phyloP scores from a whole-genome alignment of 345 rosid species.

The Crucihimalaya himalaica region DNA sequence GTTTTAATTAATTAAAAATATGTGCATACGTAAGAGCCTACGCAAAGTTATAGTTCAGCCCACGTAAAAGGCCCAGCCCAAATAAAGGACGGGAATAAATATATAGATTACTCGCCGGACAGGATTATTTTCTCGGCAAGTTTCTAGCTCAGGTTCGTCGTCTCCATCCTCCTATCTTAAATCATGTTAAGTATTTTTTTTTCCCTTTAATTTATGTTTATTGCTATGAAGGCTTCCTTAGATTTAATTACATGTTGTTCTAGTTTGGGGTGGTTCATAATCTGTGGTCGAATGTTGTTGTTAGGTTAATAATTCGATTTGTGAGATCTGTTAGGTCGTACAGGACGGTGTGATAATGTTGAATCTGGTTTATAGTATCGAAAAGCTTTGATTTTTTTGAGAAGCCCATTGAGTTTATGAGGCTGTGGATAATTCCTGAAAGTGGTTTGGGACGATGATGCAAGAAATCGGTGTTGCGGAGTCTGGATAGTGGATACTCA shows the following conservation, averaged over 20 bases:
- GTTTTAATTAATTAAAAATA: not conserved
- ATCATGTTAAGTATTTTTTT: not conserved
- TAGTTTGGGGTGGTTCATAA: not conserved
- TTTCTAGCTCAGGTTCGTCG: constrained; percentile 30
- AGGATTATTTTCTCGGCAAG: constrained; percentile 10
- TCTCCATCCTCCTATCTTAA: not conserved
- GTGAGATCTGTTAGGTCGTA: constrained; percentile 22
- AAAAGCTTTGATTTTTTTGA: not conserved
- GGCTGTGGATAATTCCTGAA: not conserved
- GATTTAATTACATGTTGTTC: constrained; percentile 8
- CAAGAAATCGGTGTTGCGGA: constrained; percentile 21
- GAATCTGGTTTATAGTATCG: not conserved
- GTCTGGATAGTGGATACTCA: not conserved
- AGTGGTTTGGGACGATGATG: constrained; percentile 17
- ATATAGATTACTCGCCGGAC: not conserved
- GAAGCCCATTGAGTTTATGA: constrained; percentile 1
- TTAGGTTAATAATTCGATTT: not conserved
- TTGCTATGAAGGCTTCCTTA: not conserved
- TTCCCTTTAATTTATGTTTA: not conserved
- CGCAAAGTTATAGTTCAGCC: not conserved
- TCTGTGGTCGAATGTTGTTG: constrained; percentile 11
- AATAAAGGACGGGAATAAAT: not conserved
- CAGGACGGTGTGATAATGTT: not conserved
- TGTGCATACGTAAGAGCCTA: not conserved
- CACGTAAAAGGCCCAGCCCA: constrained; percentile 13